A percentile compares a stretch with the other conserved stretches of the same genome.
phyloP scores from a whole-genome alignment of 2,329 filamentous ascomycete species.

The Trichoderma cornu-damae region DNA sequence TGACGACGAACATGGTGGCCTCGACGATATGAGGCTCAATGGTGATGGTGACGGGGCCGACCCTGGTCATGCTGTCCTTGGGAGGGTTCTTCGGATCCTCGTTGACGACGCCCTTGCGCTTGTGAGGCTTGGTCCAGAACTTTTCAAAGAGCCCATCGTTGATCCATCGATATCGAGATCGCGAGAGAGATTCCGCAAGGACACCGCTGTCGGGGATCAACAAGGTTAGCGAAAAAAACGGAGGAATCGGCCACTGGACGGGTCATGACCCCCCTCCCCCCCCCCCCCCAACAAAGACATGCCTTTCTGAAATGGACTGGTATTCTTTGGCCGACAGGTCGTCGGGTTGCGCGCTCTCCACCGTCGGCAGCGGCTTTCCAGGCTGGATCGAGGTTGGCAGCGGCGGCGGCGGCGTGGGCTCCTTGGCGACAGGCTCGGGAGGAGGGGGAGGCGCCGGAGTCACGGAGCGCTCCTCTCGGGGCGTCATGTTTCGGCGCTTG shows the following conservation, averaged over 20 bases:
- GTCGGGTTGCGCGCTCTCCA: slow-evolving; percentile 60
- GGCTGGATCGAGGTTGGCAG: slow-evolving; percentile 60
- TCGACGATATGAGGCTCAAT: slow-evolving; percentile 78
- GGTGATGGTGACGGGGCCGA: slow-evolving; percentile 67
- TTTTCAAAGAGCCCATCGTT: slow-evolving; percentile 68
- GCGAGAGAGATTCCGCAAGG: slow-evolving; percentile 64
- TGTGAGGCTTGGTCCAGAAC: slow-evolving; percentile 69
- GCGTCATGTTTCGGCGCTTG: slow-evolving; percentile 56
- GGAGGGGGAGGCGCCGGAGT: slow-evolving; percentile 39
- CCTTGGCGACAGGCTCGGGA: slow-evolving; percentile 30
- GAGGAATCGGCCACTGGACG: neutral
- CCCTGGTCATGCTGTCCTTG: slow-evolving; percentile 66
- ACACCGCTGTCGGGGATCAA: slow-evolving; percentile 54
- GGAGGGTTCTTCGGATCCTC: slow-evolving; percentile 63
- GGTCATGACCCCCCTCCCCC: too few species aligned
- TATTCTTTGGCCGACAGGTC: slow-evolving; percentile 61
- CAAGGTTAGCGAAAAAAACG: neutral
- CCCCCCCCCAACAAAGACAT: too few species aligned
- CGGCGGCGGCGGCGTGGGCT: slow-evolving; percentile 33
- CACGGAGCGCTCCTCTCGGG: slow-evolving; percentile 48
- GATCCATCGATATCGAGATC: slow-evolving; percentile 70
- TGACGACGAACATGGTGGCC: slow-evolving; percentile 67
- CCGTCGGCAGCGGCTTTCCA: slow-evolving; percentile 65
- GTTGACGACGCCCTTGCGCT: slow-evolving; percentile 59
- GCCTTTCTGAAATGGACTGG: slow-evolving; percentile 71